Percentiles rank a stretch among this genome's conserved stretches.
Evolutionary conservation across 2,329 filamentous ascomycete genomes (phyloP).

Genomic region (Stemphylium vesicarium): DNA sequence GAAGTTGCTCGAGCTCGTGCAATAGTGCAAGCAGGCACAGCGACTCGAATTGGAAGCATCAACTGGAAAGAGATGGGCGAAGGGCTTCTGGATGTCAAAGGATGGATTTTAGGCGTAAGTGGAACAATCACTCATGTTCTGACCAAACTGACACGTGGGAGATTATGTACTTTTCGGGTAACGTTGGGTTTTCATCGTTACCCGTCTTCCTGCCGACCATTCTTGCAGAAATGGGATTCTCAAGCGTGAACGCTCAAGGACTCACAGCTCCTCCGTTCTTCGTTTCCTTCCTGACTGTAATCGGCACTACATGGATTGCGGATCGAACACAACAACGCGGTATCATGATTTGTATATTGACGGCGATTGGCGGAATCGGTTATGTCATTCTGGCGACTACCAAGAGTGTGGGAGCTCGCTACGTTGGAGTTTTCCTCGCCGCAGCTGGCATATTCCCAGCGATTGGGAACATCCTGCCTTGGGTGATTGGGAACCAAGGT

Average conservation of each 20-base stretch:
- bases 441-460: slow-evolving; percentile 70
- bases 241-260: slow-evolving; percentile 70
- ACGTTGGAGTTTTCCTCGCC: slow-evolving; percentile 61
- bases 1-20: slow-evolving; percentile 38
- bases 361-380: slow-evolving; percentile 64
- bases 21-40: slow-evolving; percentile 39
- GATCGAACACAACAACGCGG: slow-evolving; percentile 70
- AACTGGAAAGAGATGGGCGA: slow-evolving; percentile 39
- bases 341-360: slow-evolving; percentile 63
- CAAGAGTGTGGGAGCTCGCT: slow-evolving; percentile 57
- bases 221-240: slow-evolving; percentile 68
- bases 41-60: slow-evolving; percentile 35
- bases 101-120: slow-evolving; percentile 44
- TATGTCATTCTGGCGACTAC: slow-evolving; percentile 70
- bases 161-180: slow-evolving; percentile 48
- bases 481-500: slow-evolving; percentile 73
- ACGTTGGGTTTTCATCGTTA: slow-evolving; percentile 60
- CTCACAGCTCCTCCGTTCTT: slow-evolving; percentile 75
- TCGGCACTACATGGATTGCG: slow-evolving; percentile 68
- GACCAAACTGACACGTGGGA: slow-evolving; percentile 11
- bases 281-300: slow-evolving; percentile 67
- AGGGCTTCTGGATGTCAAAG: slow-evolving; percentile 41
- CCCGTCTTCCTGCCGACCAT: slow-evolving; percentile 54
- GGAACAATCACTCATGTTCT: background rate
- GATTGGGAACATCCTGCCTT: slow-evolving; percentile 74